Conservation (phyloP, 306 rosid species). For the Oemleria cerasiformis region DNA sequence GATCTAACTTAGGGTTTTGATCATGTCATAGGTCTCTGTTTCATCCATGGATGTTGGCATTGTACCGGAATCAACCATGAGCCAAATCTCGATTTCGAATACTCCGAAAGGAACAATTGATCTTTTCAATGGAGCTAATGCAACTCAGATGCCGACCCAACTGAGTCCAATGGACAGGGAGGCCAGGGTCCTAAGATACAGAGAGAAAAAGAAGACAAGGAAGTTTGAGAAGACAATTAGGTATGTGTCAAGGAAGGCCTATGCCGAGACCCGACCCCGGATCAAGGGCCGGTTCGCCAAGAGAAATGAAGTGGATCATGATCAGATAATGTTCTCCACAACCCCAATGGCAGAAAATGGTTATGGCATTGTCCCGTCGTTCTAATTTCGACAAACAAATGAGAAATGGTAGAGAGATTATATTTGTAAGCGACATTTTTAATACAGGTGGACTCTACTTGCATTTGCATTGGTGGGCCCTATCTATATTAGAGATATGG, state of each 20-base stretch:
- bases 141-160: constrained; percentile 56
- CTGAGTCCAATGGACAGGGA: constrained; percentile 79
- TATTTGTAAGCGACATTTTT: no score
- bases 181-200: constrained; percentile 84
- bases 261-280: constrained; percentile 92
- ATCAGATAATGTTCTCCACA: constrained; percentile 64
- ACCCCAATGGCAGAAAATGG: constrained; percentile 57
- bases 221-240: constrained; percentile 91
- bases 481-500: no score
- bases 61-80: constrained; percentile 73
- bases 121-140: constrained; percentile 55
- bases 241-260: constrained; percentile 96
- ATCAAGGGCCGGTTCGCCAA: constrained; percentile 93
- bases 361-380: constrained; percentile 89
- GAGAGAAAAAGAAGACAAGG: constrained; percentile 86
- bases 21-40: constrained; percentile 54
- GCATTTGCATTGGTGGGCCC: no score
- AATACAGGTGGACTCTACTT: no score
- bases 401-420: not conserved
- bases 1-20: not conserved
- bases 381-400: constrained; percentile 27
- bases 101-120: constrained; percentile 81
- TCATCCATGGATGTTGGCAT: constrained; percentile 84
- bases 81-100: constrained; percentile 56
- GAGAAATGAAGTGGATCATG: constrained; percentile 59